Evolutionary conservation across 2,329 filamentous ascomycete genomes (phyloP), one percentile per base, ranked within the genome.

Genomic region (Falciphora oryzae): DNA sequence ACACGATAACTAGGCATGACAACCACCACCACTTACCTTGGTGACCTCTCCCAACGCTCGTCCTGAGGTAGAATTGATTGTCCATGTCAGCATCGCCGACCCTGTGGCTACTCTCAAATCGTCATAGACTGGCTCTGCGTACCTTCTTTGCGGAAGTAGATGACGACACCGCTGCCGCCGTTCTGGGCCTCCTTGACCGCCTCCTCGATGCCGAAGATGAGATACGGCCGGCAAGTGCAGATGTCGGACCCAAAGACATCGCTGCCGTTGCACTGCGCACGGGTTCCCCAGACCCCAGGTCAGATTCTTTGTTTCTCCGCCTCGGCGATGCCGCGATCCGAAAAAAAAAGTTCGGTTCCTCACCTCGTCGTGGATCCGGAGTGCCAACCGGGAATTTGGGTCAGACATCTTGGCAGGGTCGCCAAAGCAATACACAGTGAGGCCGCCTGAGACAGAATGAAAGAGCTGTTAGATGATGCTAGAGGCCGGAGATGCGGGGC

Each of bases 171-270:
- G 70, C 90, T 94, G 61, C 94, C 94, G 63, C 94, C 94, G 65
- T 90, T 92, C 75, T 98, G 95, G 14, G 95, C 95, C 78, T 98
- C 93, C 73, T 96, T 97, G 70, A 99, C 94, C 16, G 95, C 95
- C 77, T 99, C 95, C 73, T 97, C 93, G 67, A 99, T 96, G 67
- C 95, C 95, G 74, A 96, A 98, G 73, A 96, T 96, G 65, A 98
- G 86, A 75, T 98, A 98, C 22, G 95, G 95, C 65, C 92, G 86
- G 77, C 94, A 98, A 14, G 95, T 98, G 79, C 95, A 98, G 73
- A 98, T 99, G 75, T 99, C 95, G 27, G 93, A 97, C 66, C 94
- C 93, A 75, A 98, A 99, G 58, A 98, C 95, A 77, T 99, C 95
- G 75, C 91, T 96, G 65, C 95, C 95, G 73, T 98, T 98, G 78